Evolutionary conservation across 306 rosid species (phyloP), one percentile per base, ranked within the genome.

Genomic region (Cicer judaicum): DNA sequence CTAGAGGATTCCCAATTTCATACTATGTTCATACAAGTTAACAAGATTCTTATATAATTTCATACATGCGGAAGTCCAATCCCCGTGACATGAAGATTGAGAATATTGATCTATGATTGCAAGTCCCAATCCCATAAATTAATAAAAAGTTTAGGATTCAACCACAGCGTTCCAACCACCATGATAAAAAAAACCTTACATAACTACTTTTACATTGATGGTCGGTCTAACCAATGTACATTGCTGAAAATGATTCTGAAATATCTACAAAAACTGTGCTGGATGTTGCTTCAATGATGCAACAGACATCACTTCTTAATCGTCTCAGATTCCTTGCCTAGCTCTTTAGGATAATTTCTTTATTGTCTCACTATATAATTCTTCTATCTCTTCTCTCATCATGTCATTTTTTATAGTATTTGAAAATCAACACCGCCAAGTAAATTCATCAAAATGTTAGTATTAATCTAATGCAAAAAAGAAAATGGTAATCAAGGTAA

Each of bases 241-340:
- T 34, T 44, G n/a, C 15, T 48, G 63, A 57, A 34, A 38, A 74
- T 48, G 21, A 7, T 38, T 42, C 24, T 52, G 18, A 43, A 24
- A 19, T 64, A 65, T 65, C 53, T 18, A 75, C 19, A 18, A 4
- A 39, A 75, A 64, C 18, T 64, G 55, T 40, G 41, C 64, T n/a
- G 13, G 39, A 12, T 15, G 14, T 24, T 43, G 41, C 74, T 76
- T 66, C n/a, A 67, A 15, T 55, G 49, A 55, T 44, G 61, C 21
- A 55, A 53, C 56, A 75, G 19, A 29, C 13, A 41, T 42, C 9
- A 41, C 65, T 54, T 41, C 52, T 16, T 64, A 16, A 42, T 41
- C 8, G 34, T 64, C 11, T 18, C 39, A 64, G 77, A 44, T 43
- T 42, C 67, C 77, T 29, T 18, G n/a, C 10, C 48, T 49, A 40